Conservation (phyloP, 2,329 filamentous ascomycete species). For the Exophiala viscosa region DNA sequence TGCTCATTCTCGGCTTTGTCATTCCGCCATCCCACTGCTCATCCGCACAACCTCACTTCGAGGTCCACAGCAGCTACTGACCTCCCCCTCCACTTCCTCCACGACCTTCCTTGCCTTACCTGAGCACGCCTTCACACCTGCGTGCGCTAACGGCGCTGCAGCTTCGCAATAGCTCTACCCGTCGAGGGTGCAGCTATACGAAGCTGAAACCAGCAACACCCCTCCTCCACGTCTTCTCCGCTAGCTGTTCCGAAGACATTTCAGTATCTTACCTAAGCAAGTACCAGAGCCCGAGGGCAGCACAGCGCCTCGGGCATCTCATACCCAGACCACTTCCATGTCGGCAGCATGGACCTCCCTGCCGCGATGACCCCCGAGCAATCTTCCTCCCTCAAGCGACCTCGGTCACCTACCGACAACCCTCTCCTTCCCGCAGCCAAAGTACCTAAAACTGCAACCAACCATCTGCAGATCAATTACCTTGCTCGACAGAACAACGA, state of each 20-base stretch:
- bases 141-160: constrained; percentile 24
- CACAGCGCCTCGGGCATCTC: constrained; percentile 19
- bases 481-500: constrained; percentile 60
- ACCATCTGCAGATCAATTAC: constrained; percentile 66
- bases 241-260: constrained; percentile 1
- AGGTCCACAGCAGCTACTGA: constrained; percentile 1
- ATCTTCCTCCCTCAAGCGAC: constrained; percentile 40
- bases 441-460: constrained; percentile 52
- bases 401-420: constrained; percentile 44
- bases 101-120: background rate
- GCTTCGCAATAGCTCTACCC: constrained; percentile 23
- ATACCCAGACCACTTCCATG: constrained; percentile 14
- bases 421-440: constrained; percentile 41
- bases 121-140: constrained; percentile 5
- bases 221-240: constrained; percentile 14
- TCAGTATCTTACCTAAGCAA: constrained; percentile 10
- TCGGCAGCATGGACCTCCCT: constrained; percentile 15
- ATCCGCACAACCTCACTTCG: constrained; percentile 3
- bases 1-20: too few species aligned
- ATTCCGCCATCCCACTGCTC: too few species aligned
- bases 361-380: constrained; percentile 33
- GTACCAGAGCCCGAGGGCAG: constrained; percentile 22
- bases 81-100: background rate
- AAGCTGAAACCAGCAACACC: constrained; percentile 16
- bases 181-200: constrained; percentile 14